Percentiles rank a stretch among this genome's conserved stretches.
These are phyloP conservation scores for Neonectria ditissima DNA, from an alignment of 2,329 filamentous ascomycete genomes.

Conservation along the genomic window DNA sequence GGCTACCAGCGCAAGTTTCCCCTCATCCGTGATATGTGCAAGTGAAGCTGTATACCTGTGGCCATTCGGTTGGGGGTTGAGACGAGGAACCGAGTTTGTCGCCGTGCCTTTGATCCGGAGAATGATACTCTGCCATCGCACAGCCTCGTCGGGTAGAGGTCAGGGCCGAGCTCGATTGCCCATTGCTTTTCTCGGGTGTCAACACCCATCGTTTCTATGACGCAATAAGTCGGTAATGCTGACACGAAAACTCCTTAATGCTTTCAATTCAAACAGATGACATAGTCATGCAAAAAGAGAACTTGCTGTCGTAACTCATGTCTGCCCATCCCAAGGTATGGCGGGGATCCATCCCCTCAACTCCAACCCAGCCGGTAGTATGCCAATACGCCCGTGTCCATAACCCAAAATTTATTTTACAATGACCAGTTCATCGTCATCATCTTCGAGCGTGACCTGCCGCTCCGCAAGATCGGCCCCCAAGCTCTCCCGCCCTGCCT, in stretches of 20 bases:
- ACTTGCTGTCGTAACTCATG: slow-evolving; percentile 42
- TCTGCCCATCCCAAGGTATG: slow-evolving; percentile 14
- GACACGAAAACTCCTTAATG: slow-evolving; percentile 7
- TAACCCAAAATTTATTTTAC: slow-evolving; percentile 46
- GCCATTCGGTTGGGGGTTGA: background rate
- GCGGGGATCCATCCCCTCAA: slow-evolving; percentile 32
- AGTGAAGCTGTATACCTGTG: slow-evolving; percentile 5
- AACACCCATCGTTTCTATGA: slow-evolving; percentile 1
- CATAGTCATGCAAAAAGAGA: slow-evolving; percentile 30
- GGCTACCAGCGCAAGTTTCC: slow-evolving; percentile 16
- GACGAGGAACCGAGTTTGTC: slow-evolving; percentile 2
- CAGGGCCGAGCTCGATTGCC: background rate
- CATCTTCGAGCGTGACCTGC: slow-evolving; percentile 55
- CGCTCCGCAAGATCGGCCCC: slow-evolving; percentile 61
- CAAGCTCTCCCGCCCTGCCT: slow-evolving; percentile 80
- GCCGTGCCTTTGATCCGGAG: slow-evolving; percentile 10
- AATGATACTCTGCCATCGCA: slow-evolving; percentile 14
- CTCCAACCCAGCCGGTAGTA: slow-evolving; percentile 34
- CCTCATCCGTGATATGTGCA: slow-evolving; percentile 13
- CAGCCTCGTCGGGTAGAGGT: background rate
- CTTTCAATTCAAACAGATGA: slow-evolving; percentile 29
- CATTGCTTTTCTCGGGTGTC: background rate
- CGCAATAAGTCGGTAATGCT: slow-evolving; percentile 4
- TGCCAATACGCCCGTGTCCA: slow-evolving; percentile 35
- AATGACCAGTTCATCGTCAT: slow-evolving; percentile 66